Conservation (phyloP, 441 rosid species). For the Mallotus repandus region DNA sequence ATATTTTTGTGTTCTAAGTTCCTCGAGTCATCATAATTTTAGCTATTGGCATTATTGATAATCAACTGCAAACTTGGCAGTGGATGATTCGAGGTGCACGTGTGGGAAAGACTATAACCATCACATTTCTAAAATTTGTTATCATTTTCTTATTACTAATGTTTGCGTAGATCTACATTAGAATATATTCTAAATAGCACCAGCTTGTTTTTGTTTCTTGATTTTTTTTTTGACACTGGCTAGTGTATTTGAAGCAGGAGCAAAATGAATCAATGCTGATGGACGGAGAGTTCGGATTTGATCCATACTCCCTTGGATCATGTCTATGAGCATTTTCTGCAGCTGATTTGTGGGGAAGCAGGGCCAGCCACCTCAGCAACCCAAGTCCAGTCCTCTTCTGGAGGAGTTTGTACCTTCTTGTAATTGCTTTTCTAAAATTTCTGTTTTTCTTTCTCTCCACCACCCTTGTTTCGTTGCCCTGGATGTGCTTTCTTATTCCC, state of each 20-base stretch:
- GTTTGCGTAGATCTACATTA: too few species aligned
- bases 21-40: too few species aligned
- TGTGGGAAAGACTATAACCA: not conserved
- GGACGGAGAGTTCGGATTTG: constrained; percentile 68
- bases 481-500: constrained; percentile 7
- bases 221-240: constrained; percentile 14
- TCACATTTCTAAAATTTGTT: not conserved
- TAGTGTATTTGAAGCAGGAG: constrained; percentile 51
- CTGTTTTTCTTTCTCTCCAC: not conserved
- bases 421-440: constrained; percentile 11
- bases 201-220: not conserved
- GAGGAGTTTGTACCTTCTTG: constrained; percentile 29
- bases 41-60: not conserved
- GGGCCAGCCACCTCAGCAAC: not conserved
- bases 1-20: too few species aligned
- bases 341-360: constrained; percentile 18
- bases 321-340: constrained; percentile 35
- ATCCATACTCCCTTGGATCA: constrained; percentile 55
- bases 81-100: not conserved
- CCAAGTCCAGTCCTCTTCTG: constrained; percentile 3
- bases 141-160: too few species aligned
- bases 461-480: not conserved
- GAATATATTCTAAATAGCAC: too few species aligned
- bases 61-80: not conserved
- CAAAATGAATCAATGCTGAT: constrained; percentile 40